Percentiles rank a stretch among this genome's conserved stretches.
Evolutionary conservation across 306 rosid genomes (phyloP).

Genomic region (Hylodesmum podocarpum): DNA sequence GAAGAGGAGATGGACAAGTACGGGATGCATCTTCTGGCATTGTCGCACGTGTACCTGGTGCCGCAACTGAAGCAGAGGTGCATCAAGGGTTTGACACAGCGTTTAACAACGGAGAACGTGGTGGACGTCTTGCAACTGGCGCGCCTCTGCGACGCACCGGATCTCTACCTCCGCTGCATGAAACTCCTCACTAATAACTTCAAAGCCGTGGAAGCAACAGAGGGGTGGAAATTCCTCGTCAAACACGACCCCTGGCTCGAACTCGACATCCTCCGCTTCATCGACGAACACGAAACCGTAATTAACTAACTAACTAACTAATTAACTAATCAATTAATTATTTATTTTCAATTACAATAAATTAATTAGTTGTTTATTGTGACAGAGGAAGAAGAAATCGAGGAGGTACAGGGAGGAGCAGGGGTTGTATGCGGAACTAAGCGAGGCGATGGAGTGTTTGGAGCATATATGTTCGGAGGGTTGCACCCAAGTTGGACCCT

Average conservation of each 20-base stretch:
- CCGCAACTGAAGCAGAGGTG: slow-evolving; percentile 80
- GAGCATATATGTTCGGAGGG: slow-evolving; percentile 94
- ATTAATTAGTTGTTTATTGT: background rate
- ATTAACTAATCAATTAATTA: background rate
- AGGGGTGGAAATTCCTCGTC: slow-evolving; percentile 84
- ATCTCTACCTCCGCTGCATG: slow-evolving; percentile 83
- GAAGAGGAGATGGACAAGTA: slow-evolving; percentile 69
- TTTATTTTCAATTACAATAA: background rate
- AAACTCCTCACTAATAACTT: slow-evolving; percentile 55
- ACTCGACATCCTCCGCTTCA: slow-evolving; percentile 72
- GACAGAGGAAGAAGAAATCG: slow-evolving; percentile 73
- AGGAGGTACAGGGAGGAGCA: slow-evolving; percentile 59
- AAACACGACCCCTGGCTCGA: slow-evolving; percentile 84
- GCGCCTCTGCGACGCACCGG: slow-evolving; percentile 85
- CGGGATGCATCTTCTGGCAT: slow-evolving; percentile 75
- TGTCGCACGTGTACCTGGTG: slow-evolving; percentile 83
- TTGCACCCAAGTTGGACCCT: slow-evolving; percentile 75
- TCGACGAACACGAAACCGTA: slow-evolving; percentile 88
- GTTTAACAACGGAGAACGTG: slow-evolving; percentile 68
- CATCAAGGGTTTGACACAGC: slow-evolving; percentile 51
- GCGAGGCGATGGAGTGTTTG: slow-evolving; percentile 95
- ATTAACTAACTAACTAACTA: background rate
- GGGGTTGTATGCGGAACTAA: slow-evolving; percentile 57
- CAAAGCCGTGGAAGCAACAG: slow-evolving; percentile 72
- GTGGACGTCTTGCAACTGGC: slow-evolving; percentile 90